These are phyloP conservation scores for Sphagnum magellanicum DNA, from an alignment of 228 moss, liverwort and hornwort species.

Conservation along the genomic window DNA sequence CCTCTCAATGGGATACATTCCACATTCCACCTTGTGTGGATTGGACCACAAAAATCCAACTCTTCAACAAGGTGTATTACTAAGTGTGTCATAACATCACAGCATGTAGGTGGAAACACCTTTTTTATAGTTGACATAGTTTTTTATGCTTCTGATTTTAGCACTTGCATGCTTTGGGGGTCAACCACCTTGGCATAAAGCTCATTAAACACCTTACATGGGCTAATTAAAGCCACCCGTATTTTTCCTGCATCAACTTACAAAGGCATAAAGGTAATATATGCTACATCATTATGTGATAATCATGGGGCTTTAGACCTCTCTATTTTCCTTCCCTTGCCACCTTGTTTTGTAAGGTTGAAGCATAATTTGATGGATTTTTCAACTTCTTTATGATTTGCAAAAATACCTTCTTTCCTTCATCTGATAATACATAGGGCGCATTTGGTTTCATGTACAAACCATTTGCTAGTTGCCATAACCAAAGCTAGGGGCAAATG, in stretches of 20 bases:
- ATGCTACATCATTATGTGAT: not conserved
- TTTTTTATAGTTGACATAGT: not conserved
- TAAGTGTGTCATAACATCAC: not conserved
- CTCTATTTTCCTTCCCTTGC: not conserved
- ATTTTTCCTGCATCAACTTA: no score
- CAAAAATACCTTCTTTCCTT: no score
- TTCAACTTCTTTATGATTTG: not conserved
- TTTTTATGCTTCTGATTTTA: not conserved
- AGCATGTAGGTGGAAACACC: not conserved
- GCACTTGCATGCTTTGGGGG: not conserved
- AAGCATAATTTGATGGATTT: not conserved
- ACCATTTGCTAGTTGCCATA: no score
- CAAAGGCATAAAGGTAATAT: not conserved
- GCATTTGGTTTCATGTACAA: no score
- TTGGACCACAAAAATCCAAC: not conserved
- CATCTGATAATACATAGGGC: no score
- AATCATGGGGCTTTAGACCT: not conserved
- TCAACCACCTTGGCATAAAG: not conserved
- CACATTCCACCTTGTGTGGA: not conserved
- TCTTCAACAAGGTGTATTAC: not conserved
- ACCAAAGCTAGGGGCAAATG: no score
- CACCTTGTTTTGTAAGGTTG: not conserved
- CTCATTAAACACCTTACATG: not conserved
- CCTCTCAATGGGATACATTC: not conserved
- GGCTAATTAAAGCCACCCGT: not conserved